A percentile compares a stretch with the other conserved stretches of the same genome.
Evolutionary conservation across 2,329 filamentous ascomycete species (phyloP).

Genomic region (Dactylella cylindrospora): DNA sequence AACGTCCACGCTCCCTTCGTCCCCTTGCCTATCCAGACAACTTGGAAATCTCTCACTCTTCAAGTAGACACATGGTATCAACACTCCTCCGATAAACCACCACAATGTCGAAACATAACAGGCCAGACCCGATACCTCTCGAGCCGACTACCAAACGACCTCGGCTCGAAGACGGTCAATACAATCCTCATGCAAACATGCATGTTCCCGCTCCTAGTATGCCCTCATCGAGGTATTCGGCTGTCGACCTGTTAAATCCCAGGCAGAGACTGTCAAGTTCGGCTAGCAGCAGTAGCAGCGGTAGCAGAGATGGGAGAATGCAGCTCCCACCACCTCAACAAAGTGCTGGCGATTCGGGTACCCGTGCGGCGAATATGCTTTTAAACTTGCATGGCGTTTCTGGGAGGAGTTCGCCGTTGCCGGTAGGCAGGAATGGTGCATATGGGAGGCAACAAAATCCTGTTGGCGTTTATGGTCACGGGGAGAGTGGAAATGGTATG

Average conservation of each 20-base stretch:
- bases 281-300: conserved; percentile 4
- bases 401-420: conserved; percentile 24
- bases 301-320: conserved; percentile 10
- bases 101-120: conserved; percentile 42
- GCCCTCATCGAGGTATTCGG: conserved; percentile 32
- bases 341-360: conserved; percentile 6
- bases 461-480: too few relatives aligned
- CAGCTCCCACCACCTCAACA: conserved; percentile 25
- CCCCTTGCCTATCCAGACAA: too few relatives aligned
- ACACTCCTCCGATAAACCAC: too few relatives aligned
- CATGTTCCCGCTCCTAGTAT: conserved; percentile 17
- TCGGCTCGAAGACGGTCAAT: conserved; percentile 29
- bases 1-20: too few relatives aligned
- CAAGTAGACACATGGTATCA: too few relatives aligned
- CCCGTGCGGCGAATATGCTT: conserved; percentile 33
- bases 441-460: too few relatives aligned
- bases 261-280: conserved; percentile 20
- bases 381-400: conserved; percentile 32
- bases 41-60: too few relatives aligned
- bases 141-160: conserved; percentile 35
- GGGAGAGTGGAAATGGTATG: too few relatives aligned
- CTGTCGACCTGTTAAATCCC: conserved; percentile 31
- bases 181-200: conserved; percentile 6
- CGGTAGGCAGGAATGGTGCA: conserved; percentile 25
- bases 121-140: conserved; percentile 39